Base-by-base conservation (phyloP, 495 filamentous ascomycete species). In the Penicillium tannophilum region DNA sequence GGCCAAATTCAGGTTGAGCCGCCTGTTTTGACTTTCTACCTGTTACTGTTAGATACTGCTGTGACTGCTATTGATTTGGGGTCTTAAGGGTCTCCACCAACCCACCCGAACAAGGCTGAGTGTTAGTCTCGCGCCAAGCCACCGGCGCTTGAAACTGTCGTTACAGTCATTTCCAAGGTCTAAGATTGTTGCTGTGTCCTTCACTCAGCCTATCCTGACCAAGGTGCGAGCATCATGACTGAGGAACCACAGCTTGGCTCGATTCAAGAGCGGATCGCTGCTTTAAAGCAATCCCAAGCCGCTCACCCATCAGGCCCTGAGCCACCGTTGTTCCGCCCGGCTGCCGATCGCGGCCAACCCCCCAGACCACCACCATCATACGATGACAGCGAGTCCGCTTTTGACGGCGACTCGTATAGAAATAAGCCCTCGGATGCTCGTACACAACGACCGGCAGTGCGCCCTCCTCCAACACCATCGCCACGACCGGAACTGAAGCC, bases 251-350 rank as follows among this genome's bases (percentile, higher is more conserved):
- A 76, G 59, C 64, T 77, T 20, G 64, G 73, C 31, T 85, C 84
- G 6, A 84, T 88, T 54, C 77, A 82, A 63, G 72, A 79, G 48
- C 82, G 85, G 49, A 87, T 88, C 57, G 82, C 82, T 45, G 76
- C 81, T 23, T 68, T 88, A 45, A 86, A 87, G 60, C 74, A 82
- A 53, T 75, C 80, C 36, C 79, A 88, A 58, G 70, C 84, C 45
- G 79, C 82, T 28, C 72, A 75, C 20, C 59, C 66, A 41, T 52
- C 63, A 20, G 52, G 60, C 54, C 31, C 61, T 59, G 63, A 64
- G 44, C 63, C 64, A 51, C 56, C 64, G 16, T 45, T 64, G 48
- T 47, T 66, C 65, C 65, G 60, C 55, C 80, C 76, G 33, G 70
- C 64, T 55, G 66, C 72, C 52, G 72, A 71, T 28, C 71, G 79